Evolutionary conservation across 2,329 filamentous ascomycete species (phyloP).

Genomic region (Penicillium sp.): DNA sequence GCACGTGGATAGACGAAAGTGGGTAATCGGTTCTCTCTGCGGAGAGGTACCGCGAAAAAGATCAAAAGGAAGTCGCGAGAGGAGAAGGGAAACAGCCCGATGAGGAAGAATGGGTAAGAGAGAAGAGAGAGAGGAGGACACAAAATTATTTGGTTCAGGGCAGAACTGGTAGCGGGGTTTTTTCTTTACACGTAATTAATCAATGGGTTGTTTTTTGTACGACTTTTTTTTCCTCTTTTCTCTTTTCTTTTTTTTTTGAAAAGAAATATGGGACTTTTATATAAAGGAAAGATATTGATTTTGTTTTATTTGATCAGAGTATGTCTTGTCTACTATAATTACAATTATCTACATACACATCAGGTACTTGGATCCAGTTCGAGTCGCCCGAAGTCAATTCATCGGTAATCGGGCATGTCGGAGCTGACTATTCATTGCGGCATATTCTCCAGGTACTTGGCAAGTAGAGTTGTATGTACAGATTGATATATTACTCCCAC

Average conservation of each 20-base stretch:
- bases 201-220: background rate
- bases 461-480: background rate
- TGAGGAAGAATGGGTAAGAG: constrained; percentile 21
- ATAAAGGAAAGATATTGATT: background rate
- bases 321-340: no score
- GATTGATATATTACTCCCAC: background rate
- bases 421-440: background rate
- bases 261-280: constrained; percentile 20
- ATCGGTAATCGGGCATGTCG: background rate
- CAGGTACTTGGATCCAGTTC: no score
- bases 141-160: constrained; percentile 32
- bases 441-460: background rate
- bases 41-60: constrained; percentile 7
- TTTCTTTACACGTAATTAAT: constrained; percentile 19
- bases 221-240: constrained; percentile 2
- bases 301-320: no score
- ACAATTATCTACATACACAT: no score
- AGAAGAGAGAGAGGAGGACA: constrained; percentile 27
- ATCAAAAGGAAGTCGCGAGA: constrained; percentile 11
- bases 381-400: background rate
- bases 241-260: constrained; percentile 5
- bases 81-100: constrained; percentile 21
- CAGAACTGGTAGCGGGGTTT: constrained; percentile 26
- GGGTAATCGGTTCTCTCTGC: constrained; percentile 7
- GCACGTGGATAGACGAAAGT: constrained; percentile 25